Evolutionary conservation across 257 asterid genomes (phyloP).

Genomic region (Solanum paucissectum): DNA sequence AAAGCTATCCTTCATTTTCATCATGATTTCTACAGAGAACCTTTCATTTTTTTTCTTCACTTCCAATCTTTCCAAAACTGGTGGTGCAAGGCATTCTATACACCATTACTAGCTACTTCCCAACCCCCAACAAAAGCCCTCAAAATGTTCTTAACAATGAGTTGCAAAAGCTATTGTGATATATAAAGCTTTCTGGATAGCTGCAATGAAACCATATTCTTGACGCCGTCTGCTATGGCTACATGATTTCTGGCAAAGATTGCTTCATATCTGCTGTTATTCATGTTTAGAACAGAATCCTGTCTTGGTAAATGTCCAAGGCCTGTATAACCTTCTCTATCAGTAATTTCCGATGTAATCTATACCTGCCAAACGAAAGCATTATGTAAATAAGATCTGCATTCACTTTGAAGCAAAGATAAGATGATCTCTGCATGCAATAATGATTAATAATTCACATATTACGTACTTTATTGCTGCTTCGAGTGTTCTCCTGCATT

Average conservation of each 20-base stretch:
- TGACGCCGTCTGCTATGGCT: background rate
- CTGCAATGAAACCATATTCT: background rate
- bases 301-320: slow-evolving; percentile 65
- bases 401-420: background rate
- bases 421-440: background rate
- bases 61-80: background rate
- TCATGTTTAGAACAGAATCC: slow-evolving; percentile 43
- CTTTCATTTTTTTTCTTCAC: background rate
- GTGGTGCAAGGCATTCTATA: background rate
- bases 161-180: background rate
- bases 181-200: background rate
- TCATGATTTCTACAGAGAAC: background rate
- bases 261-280: background rate
- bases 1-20: background rate
- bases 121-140: background rate
- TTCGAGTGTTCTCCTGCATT: slow-evolving; percentile 68
- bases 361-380: slow-evolving; percentile 48
- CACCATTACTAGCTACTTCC: background rate
- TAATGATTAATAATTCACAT: background rate
- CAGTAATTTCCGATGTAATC: slow-evolving; percentile 68
- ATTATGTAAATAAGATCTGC: background rate
- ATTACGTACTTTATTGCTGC: slow-evolving; percentile 72
- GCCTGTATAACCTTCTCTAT: slow-evolving; percentile 78
- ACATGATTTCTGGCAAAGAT: background rate
- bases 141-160: background rate